Evolutionary conservation across 1,284 basidiomycete genomes (phyloP).

Genomic region (Naganishia sp.): DNA sequence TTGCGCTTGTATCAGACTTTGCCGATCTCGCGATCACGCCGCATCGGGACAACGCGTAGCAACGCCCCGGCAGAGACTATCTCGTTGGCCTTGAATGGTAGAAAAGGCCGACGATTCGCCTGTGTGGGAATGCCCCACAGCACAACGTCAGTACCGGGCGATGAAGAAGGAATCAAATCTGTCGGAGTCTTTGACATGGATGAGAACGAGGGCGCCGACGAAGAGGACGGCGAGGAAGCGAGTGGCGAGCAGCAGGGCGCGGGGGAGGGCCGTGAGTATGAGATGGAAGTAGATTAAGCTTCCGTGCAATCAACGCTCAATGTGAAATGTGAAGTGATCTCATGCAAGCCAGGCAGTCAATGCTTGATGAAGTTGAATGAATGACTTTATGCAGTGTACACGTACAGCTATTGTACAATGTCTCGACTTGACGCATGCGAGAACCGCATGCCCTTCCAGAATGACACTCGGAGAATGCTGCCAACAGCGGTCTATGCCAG

Average conservation of each 20-base stretch:
- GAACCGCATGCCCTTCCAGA: background rate
- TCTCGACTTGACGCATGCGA: background rate
- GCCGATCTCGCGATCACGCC: constrained; percentile 16
- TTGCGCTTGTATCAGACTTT: background rate
- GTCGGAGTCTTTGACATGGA: constrained; percentile 20
- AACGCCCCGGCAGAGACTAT: background rate
- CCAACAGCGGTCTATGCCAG: constrained; percentile 32
- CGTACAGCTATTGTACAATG: constrained; percentile 7
- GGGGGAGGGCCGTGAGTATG: background rate
- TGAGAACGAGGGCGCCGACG: constrained; percentile 11
- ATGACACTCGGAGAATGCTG: background rate
- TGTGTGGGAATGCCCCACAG: constrained; percentile 10
- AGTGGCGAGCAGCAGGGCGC: background rate
- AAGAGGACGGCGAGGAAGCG: constrained; percentile 1
- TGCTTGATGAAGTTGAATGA: background rate
- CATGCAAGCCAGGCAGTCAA: background rate
- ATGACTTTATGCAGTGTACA: background rate
- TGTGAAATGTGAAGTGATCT: background rate
- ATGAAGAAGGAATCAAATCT: background rate
- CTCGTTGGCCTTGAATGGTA: constrained; percentile 22
- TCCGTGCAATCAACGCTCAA: background rate
- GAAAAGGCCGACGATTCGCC: constrained; percentile 28
- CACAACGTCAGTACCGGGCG: background rate
- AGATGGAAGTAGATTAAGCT: constrained; percentile 19
- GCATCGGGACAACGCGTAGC: background rate